phyloP scores from a whole-genome alignment of 805 yeast species.

The Clavispora fructus region DNA sequence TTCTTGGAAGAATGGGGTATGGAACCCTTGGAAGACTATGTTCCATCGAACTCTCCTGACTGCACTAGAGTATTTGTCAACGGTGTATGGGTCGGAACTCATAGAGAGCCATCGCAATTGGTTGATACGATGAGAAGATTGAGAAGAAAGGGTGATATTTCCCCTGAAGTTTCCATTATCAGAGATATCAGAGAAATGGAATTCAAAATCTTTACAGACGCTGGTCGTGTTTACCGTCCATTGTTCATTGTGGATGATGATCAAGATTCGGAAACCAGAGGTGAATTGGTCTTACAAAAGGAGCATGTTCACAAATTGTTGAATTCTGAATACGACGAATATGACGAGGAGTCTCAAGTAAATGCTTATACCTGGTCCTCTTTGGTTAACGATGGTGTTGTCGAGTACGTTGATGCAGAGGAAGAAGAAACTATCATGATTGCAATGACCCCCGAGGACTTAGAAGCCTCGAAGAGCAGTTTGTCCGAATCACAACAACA shows the following conservation, averaged over 20 bases:
- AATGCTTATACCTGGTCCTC: slow-evolving; percentile 76
- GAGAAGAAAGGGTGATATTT: slow-evolving; percentile 92
- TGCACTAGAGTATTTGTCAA: slow-evolving; percentile 93
- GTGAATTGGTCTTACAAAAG: slow-evolving; percentile 78
- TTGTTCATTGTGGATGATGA: slow-evolving; percentile 89
- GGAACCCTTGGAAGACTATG: slow-evolving; percentile 95
- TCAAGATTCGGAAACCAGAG: slow-evolving; percentile 58
- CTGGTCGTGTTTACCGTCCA: slow-evolving; percentile 97
- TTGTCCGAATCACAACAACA: slow-evolving; percentile 38
- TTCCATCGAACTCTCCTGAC: slow-evolving; percentile 85
- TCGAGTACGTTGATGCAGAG: slow-evolving; percentile 97
- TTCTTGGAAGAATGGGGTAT: slow-evolving; percentile 98
- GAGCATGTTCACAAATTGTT: slow-evolving; percentile 73
- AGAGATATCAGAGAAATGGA: slow-evolving; percentile 97
- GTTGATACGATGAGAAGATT: slow-evolving; percentile 86
- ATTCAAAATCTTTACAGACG: slow-evolving; percentile 94
- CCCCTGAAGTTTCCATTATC: slow-evolving; percentile 93
- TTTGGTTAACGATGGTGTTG: slow-evolving; percentile 76
- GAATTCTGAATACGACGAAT: slow-evolving; percentile 59
- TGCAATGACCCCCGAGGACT: slow-evolving; percentile 98
- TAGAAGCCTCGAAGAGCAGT: slow-evolving; percentile 55
- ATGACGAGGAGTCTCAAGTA: slow-evolving; percentile 45
- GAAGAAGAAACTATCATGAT: slow-evolving; percentile 98
- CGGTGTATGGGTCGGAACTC: slow-evolving; percentile 99
- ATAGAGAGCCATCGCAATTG: slow-evolving; percentile 89